A percentile compares a stretch with the other conserved stretches of the same genome.
These are phyloP conservation scores for Symbiodinium pilosum DNA, from an alignment of 73 alveolate species.

Conservation along the genomic window DNA sequence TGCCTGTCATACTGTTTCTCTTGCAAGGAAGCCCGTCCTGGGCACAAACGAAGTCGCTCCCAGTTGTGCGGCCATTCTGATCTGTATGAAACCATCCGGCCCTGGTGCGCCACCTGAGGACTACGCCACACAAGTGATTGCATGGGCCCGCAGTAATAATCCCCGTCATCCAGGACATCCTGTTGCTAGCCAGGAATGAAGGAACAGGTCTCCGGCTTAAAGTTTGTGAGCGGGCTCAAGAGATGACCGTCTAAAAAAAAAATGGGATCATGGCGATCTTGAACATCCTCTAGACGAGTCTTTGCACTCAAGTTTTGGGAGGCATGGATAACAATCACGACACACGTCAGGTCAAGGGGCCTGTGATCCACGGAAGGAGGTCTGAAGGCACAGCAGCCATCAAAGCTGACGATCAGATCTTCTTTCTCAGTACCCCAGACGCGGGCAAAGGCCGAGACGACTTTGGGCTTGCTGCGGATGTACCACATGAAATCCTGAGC, in stretches of 20 bases:
- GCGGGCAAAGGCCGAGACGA: constrained; percentile 20
- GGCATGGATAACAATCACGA: too few relatives aligned
- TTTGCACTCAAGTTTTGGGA: too few relatives aligned
- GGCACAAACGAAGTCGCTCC: constrained; percentile 61
- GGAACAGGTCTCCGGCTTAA: neutral
- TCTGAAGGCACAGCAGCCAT: constrained; percentile 71
- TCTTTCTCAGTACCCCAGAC: constrained; percentile 11
- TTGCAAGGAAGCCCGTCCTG: constrained; percentile 22
- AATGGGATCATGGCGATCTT: too few relatives aligned
- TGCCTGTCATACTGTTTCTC: neutral
- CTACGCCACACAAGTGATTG: neutral
- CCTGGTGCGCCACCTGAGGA: constrained; percentile 64
- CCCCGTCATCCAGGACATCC: too few relatives aligned
- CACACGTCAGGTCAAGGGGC: neutral
- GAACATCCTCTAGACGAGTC: too few relatives aligned
- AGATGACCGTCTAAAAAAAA: too few relatives aligned
- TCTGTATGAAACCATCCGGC: constrained; percentile 62
- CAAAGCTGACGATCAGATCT: constrained; percentile 53
- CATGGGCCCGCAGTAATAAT: neutral
- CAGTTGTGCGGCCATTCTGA: constrained; percentile 71
- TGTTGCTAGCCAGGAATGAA: neutral
- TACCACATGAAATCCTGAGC: constrained; percentile 72
- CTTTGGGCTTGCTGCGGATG: constrained; percentile 24
- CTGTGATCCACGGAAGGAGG: constrained; percentile 2
- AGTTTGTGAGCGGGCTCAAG: too few relatives aligned